Evolutionary conservation across 139 green algal genomes (phyloP), one percentile per base, ranked within the genome.

Genomic region (Chlamydomonas incerta): DNA sequence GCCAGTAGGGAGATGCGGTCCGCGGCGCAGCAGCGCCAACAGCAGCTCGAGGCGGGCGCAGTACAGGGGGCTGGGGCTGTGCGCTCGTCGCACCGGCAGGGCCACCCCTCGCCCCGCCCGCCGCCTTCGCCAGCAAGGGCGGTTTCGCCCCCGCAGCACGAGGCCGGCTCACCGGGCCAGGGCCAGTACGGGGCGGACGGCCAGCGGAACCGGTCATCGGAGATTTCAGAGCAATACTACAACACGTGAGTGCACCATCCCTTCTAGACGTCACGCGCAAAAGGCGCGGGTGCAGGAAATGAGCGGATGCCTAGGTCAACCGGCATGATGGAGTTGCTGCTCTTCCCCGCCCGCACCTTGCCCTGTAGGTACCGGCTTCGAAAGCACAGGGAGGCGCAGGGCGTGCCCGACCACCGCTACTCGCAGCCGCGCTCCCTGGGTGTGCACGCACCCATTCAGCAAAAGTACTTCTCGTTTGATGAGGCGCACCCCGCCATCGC

Each of bases 401-500:
- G 70, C 21, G 69, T 87, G 9, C 87, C 87, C n/a, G 74, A 80
- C 70, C 79, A 83, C 80, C 80, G 72, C 60, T 93, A 84, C 67
- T 87, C 82, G 14, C 89, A 93, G 79, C 87, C 89, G 6, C 81
- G 82, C 71, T 86, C 81, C n/a, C 31, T 81, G 14, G 89, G 89
- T 1, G 75, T 46, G 10, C 89, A 91, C 24, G 85, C 50, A 5
- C 73, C 85, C 26, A 21, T 87, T 10, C 57, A 28, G 34, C 77
- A 71, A 24, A 63, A 69, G 20, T 72, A 86, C 68, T 89, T 74
- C 50, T 87, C 69, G 20, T 93, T 93, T 50, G 80, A 91, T 34
- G 83, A 90, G 58, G 80, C 88, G 35, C 90, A 93, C 73, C 90
- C 90, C 24, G 90, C 90, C 2, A 52, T 93, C 31, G 90, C 90